Percentiles rank a stretch among this genome's conserved stretches.
phyloP scores from a whole-genome alignment of 495 filamentous ascomycete genomes.

The Penicillium bialowiezense region DNA sequence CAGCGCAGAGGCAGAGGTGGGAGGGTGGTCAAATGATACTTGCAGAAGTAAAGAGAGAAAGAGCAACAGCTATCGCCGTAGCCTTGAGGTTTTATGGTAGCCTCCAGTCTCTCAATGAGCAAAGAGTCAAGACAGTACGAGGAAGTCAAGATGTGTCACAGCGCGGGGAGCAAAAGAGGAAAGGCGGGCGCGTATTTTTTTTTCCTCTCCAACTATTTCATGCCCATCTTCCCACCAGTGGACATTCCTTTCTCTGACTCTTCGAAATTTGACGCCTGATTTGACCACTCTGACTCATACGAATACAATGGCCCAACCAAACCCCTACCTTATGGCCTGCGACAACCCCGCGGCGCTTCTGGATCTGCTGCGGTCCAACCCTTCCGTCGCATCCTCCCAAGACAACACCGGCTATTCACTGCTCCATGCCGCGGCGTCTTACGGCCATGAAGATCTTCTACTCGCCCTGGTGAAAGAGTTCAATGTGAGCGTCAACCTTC shows the following conservation, averaged over 20 bases:
- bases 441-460: conserved; percentile 79
- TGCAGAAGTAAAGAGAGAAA: too few species aligned
- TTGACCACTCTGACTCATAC: conserved; percentile 10
- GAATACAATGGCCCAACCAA: conserved; percentile 53
- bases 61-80: too few species aligned
- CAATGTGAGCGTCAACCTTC: conserved; percentile 71
- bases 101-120: background rate
- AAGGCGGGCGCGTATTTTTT: conserved; percentile 19
- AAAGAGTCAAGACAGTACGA: background rate
- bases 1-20: conserved; percentile 12
- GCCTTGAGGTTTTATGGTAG: too few species aligned
- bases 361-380: conserved; percentile 62
- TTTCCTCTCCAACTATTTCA: background rate
- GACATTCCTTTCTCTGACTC: background rate
- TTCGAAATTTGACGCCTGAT: background rate
- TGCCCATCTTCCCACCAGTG: background rate
- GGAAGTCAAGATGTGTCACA: conserved; percentile 8
- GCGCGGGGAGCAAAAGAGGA: conserved; percentile 26
- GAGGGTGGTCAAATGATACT: too few species aligned
- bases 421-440: conserved; percentile 87
- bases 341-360: conserved; percentile 67
- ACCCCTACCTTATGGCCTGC: conserved; percentile 75
- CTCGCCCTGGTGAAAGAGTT: conserved; percentile 74
- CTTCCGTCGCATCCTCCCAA: conserved; percentile 63
- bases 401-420: conserved; percentile 89